A percentile compares a stretch with the other conserved stretches of the same genome.
These are phyloP conservation scores for Pyrus hybrid DNA, from an alignment of 331 rosid genomes.

Conservation along the genomic window DNA sequence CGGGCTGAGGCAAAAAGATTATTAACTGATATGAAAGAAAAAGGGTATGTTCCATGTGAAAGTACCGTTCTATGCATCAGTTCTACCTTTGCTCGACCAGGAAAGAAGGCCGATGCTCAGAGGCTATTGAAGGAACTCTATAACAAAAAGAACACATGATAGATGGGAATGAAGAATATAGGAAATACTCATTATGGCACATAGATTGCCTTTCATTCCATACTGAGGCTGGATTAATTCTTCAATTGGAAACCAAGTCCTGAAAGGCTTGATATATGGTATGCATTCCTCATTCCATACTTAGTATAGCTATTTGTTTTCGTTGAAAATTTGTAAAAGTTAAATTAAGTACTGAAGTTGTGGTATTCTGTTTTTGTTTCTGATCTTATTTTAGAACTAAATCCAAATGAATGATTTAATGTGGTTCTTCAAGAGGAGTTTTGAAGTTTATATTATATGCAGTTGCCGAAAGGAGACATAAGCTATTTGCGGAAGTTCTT, in stretches of 20 bases:
- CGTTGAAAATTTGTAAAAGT: not conserved
- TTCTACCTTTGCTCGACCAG: conserved; percentile 58
- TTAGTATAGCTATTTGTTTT: not conserved
- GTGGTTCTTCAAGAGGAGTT: not conserved
- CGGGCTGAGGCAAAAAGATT: conserved; percentile 63
- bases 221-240: too few relatives aligned
- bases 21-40: conserved; percentile 58
- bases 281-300: not conserved
- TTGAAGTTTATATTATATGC: conserved; percentile 16
- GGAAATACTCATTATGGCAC: too few relatives aligned
- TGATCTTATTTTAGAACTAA: too few relatives aligned
- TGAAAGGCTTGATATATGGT: too few relatives aligned
- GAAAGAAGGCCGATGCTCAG: conserved; percentile 60
- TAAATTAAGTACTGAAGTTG: not conserved
- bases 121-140: conserved; percentile 51
- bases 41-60: conserved; percentile 61
- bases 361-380: not conserved
- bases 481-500: conserved; percentile 88
- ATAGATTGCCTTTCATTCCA: too few relatives aligned
- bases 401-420: not conserved
- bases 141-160: conserved; percentile 22
- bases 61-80: conserved; percentile 51
- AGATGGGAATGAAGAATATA: too few relatives aligned
- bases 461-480: conserved; percentile 25
- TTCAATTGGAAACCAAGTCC: too few relatives aligned